phyloP scores from a whole-genome alignment of 768 basidiomycete species.

The Lactarius indigo region DNA sequence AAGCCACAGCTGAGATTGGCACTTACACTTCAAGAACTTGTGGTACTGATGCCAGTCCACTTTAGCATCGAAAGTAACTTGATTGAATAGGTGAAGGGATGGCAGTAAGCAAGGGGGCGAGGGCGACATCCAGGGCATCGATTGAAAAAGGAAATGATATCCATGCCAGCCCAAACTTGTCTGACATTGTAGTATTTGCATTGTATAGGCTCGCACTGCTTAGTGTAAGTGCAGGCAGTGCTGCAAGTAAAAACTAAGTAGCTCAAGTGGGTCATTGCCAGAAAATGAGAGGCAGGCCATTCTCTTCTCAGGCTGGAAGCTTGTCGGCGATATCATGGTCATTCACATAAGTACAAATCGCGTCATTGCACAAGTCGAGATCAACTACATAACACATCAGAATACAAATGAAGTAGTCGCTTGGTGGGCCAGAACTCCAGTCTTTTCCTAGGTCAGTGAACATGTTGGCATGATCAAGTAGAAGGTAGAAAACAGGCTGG shows the following conservation, averaged over 20 bases:
- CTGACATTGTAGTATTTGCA: constrained; percentile 58
- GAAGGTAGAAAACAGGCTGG: constrained; percentile 68
- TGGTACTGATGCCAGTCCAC: too few species aligned
- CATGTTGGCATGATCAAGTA: constrained; percentile 94
- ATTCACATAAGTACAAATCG: constrained; percentile 79
- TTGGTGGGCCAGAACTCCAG: constrained; percentile 81
- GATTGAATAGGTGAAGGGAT: too few species aligned
- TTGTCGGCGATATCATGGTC: constrained; percentile 97
- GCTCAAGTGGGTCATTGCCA: background rate
- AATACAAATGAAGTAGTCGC: constrained; percentile 76
- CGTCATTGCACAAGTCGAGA: constrained; percentile 70
- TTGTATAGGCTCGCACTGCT: constrained; percentile 54
- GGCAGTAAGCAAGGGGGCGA: too few species aligned
- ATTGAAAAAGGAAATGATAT: constrained; percentile 64
- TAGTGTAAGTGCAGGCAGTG: constrained; percentile 67
- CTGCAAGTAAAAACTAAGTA: constrained; percentile 40
- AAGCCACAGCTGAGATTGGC: too few species aligned
- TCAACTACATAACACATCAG: constrained; percentile 76
- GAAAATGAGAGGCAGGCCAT: constrained; percentile 48
- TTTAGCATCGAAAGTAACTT: too few species aligned
- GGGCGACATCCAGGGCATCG: constrained; percentile 51
- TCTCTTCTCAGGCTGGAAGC: constrained; percentile 75
- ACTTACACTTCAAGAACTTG: too few species aligned
- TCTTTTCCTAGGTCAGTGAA: constrained; percentile 90
- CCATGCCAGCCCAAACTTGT: constrained; percentile 66